Base-by-base conservation (phyloP, 2,329 filamentous ascomycete species). In the Trichoderma sp. region DNA sequence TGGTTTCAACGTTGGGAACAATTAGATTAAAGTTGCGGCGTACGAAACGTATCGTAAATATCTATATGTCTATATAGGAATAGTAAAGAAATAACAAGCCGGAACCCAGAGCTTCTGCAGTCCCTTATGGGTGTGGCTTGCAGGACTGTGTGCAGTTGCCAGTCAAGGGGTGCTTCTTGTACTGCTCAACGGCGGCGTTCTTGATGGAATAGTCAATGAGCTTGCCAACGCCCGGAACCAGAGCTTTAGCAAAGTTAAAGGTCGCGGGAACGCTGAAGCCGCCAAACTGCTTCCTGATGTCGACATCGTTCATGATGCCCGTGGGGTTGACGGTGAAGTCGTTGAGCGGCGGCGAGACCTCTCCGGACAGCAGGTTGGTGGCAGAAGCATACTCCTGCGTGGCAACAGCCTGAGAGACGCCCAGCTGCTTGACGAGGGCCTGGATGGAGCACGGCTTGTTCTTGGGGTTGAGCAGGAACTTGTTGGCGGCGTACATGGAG, bases 401-500 rank as follows among this genome's bases (percentile, higher is more conserved):
- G 26, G 65, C 65, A 20, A 68, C n/a, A 1, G 23, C 23, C 26
- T 58, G 23, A 3, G 65, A 47, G 17, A 68, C 53, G 4, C 53
- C 34, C 0, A 68, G 13, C 13, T 68, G 65, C 17, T 43, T 47
- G 12, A 36, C 53, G 36, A 68, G 15, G 17, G 65, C 65, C 26
- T 47, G 53, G 34, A 68, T 32, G 34, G 65, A 43, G 23, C 65
- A 68, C 11, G 34, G 15, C 30, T 68, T 68, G 26, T 43, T 23
- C 65, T 59, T 68, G 23, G 65, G 34, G 53, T 32, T 68, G 17
- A 68, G 50, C 53, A 68, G 36, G 15, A 68, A 68, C n/a, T 17
- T 58, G 34, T 68, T 68, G 6, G 65, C 65, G n/a, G 65, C 65
- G 32, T 68, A 43, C 65, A 68, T 68, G 34, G 65, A 59, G 53